These are phyloP conservation scores for Cyathus striatus DNA, from an alignment of 768 basidiomycete species.

Conservation along the genomic window DNA sequence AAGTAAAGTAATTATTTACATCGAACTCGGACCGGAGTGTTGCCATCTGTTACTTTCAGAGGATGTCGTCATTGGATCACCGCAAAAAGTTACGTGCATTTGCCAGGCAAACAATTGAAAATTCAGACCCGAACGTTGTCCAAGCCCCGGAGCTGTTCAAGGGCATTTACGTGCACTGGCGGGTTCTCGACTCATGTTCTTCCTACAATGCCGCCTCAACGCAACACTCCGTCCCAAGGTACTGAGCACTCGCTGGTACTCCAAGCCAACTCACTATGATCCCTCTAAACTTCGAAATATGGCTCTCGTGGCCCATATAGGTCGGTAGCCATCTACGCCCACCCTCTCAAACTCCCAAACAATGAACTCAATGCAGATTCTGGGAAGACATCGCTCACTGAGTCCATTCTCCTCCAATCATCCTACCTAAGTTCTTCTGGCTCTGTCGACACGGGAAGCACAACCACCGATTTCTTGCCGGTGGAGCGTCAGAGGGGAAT, in stretches of 20 bases:
- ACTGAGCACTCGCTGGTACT: slow-evolving; percentile 17
- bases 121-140: no score
- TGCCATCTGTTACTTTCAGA: no score
- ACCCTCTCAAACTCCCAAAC: neutral
- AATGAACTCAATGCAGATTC: slow-evolving; percentile 48
- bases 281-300: slow-evolving; percentile 62
- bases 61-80: no score
- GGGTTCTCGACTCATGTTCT: slow-evolving; percentile 19
- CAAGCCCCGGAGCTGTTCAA: no score
- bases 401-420: slow-evolving; percentile 78
- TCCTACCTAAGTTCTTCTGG: slow-evolving; percentile 70
- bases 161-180: no score
- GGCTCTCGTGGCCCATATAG: slow-evolving; percentile 87
- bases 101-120: no score
- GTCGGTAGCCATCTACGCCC: slow-evolving; percentile 28
- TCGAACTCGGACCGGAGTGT: no score
- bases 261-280: slow-evolving; percentile 24
- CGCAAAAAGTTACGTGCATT: no score
- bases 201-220: slow-evolving; percentile 14
- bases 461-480: slow-evolving; percentile 85
- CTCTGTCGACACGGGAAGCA: slow-evolving; percentile 86
- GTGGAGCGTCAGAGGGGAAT: slow-evolving; percentile 89
- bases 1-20: no score
- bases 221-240: slow-evolving; percentile 2
- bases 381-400: slow-evolving; percentile 85